These are phyloP conservation scores for Geotrichum citri-aurantii DNA, from an alignment of 1,139 yeast genomes.

Conservation along the genomic window DNA sequence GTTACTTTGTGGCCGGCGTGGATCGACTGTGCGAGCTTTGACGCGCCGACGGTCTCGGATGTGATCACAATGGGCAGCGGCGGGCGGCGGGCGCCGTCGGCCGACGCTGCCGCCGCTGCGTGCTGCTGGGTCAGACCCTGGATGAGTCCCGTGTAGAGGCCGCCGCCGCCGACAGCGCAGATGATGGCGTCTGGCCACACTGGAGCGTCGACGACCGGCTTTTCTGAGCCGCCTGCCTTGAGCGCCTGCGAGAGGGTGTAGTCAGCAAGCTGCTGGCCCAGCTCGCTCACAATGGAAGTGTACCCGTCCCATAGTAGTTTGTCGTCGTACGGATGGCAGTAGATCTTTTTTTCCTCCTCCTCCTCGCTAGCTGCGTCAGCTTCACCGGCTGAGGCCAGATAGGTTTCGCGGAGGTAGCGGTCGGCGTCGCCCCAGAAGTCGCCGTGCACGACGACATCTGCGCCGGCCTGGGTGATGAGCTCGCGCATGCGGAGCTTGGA, in stretches of 20 bases:
- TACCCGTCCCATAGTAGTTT: conserved; percentile 67
- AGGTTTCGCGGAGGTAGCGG: conserved; percentile 39
- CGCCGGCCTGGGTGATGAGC: conserved; percentile 45
- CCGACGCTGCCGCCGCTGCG: not conserved
- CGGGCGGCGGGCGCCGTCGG: not conserved
- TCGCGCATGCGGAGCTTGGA: conserved; percentile 41
- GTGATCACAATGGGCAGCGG: conserved; percentile 3
- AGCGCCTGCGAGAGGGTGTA: conserved; percentile 24
- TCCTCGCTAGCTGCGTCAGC: conserved; percentile 13
- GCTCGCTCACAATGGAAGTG: conserved; percentile 53
- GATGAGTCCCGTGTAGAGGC: conserved; percentile 55
- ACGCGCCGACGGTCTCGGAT: conserved; percentile 54
- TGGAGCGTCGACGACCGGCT: conserved; percentile 17
- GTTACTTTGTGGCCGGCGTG: conserved; percentile 5
- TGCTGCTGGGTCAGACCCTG: conserved; percentile 7
- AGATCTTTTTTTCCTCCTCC: conserved; percentile 40
- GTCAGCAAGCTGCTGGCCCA: conserved; percentile 40
- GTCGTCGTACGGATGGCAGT: conserved; percentile 67
- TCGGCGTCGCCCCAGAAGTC: conserved; percentile 65
- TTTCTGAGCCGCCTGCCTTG: not conserved
- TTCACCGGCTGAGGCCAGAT: conserved; percentile 31
- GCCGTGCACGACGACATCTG: conserved; percentile 52
- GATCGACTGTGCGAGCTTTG: conserved; percentile 34
- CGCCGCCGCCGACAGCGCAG: conserved; percentile 74
- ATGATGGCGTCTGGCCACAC: conserved; percentile 50